Evolutionary conservation across 192 early-diverging fungal genomes (phyloP), one percentile per base, ranked within the genome.

Genomic region (Podila clonocystis): DNA sequence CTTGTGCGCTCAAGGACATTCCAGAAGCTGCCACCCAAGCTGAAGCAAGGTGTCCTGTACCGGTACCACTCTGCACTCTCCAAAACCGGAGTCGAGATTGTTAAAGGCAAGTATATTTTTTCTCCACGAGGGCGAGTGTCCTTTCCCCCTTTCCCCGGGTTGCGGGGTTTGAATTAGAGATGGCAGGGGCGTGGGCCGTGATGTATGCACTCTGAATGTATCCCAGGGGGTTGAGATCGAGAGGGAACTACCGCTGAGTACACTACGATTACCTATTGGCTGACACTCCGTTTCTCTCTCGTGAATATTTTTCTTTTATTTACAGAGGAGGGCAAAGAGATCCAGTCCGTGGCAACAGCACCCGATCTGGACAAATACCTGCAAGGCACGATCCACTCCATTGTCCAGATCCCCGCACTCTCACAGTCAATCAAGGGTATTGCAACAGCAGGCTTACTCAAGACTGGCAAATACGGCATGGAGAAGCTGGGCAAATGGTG

Each of bases 371-470:
- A 59, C 34, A 69, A 31, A 63, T 90, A 59, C 41, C 82, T 34
- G 55, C 55, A 52, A 74, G 86, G 88, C 88, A 91, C 36, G 67
- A 91, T 66, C 78, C 83, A 63, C 73, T 89, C 58, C 6, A 94
- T 93, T 64, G 91, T 96, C 15, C 84, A 87, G n/a, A 72, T 89
- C 13, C 93, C 97, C 1, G 95, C 97, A 7, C 70, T 99, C 24
- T 91, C 93, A 1, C 98, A 99, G 84, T 94, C 95, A 30, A 64
- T 92, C 65, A 99, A 99, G 84, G 98, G 98, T 2, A 83, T 98
- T 31, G 73, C 97, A 22, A 96, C 97, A 0, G 96, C 97, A 22
- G 98, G 98, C 0, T 30, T 91, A 24, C 17, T 83, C 48, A 93
- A 90, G 68, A 89, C 89, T 17, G 69, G 82, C 20, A 72, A 86